phyloP scores from a whole-genome alignment of 345 rosid species.

The Rhodomyrtus tomentosa region DNA sequence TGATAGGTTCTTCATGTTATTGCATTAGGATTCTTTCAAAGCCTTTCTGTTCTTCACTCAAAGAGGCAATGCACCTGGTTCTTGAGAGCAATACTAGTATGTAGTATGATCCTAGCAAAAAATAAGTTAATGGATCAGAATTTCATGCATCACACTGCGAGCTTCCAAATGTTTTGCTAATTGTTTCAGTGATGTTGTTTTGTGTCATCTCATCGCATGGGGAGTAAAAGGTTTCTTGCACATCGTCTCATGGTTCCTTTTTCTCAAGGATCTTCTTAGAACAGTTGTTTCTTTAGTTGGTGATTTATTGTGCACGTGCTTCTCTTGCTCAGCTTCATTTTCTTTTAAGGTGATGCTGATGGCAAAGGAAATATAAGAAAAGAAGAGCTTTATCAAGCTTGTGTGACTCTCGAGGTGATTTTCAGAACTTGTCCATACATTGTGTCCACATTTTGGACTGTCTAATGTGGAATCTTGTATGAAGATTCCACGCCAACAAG shows the following conservation, averaged over 20 bases:
- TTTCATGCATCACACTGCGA: not conserved
- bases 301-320: not conserved
- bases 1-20: not conserved
- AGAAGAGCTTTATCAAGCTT: constrained; percentile 53
- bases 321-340: not conserved
- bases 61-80: too few species aligned
- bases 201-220: not conserved
- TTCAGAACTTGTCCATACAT: not conserved
- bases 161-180: not conserved
- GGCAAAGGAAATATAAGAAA: constrained; percentile 63
- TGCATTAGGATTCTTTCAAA: not conserved
- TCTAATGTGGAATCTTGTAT: not conserved
- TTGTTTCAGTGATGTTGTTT: not conserved
- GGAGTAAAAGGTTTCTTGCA: not conserved
- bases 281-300: not conserved
- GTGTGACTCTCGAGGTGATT: constrained; percentile 58
- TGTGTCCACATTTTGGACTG: not conserved
- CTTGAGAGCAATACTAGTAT: not conserved
- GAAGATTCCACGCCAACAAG: constrained; percentile 52
- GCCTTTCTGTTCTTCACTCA: too few species aligned
- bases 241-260: not conserved
- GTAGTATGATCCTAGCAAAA: not conserved
- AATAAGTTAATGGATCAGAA: not conserved
- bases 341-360: constrained; percentile 57
- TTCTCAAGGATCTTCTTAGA: not conserved